phyloP scores from a whole-genome alignment of 805 yeast genomes.

The Candida ipomoeae region DNA sequence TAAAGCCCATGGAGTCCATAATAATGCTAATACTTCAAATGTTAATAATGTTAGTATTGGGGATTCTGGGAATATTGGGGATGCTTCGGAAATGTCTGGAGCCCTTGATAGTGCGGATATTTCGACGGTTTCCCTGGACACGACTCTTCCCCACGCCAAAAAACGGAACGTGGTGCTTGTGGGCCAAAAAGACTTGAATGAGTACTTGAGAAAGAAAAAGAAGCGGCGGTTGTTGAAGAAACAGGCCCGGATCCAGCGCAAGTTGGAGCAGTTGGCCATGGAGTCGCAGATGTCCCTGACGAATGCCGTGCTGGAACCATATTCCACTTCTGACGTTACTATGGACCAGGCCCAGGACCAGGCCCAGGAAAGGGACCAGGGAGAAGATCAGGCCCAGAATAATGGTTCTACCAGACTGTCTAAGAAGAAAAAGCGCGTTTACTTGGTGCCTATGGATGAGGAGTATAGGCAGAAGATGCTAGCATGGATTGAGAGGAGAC shows the following conservation, averaged over 20 bases:
- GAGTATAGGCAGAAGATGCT: conserved; percentile 4
- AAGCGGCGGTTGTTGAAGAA: neutral
- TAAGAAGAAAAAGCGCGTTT: conserved; percentile 1
- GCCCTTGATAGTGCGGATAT: neutral
- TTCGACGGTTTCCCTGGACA: neutral
- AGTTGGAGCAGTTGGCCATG: neutral
- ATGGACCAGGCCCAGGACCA: neutral
- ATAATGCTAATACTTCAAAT: too few relatives aligned
- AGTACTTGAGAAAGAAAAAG: neutral
- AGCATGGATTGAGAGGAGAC: neutral
- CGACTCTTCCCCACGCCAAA: neutral
- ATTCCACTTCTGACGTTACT: neutral
- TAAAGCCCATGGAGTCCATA: too few relatives aligned
- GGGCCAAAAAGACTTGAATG: neutral
- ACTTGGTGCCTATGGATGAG: conserved; percentile 12
- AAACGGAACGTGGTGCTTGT: neutral
- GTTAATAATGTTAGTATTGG: too few relatives aligned
- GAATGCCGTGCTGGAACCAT: too few relatives aligned
- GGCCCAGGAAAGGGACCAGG: too few relatives aligned
- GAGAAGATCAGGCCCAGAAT: too few relatives aligned
- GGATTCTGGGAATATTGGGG: too few relatives aligned
- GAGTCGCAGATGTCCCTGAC: too few relatives aligned
- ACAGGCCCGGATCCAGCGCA: conserved; percentile 1
- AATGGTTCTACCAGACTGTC: neutral
- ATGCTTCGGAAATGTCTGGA: too few relatives aligned